Evolutionary conservation across 139 green algal genomes (phyloP).

Genomic region (Haematococcus sp.): DNA sequence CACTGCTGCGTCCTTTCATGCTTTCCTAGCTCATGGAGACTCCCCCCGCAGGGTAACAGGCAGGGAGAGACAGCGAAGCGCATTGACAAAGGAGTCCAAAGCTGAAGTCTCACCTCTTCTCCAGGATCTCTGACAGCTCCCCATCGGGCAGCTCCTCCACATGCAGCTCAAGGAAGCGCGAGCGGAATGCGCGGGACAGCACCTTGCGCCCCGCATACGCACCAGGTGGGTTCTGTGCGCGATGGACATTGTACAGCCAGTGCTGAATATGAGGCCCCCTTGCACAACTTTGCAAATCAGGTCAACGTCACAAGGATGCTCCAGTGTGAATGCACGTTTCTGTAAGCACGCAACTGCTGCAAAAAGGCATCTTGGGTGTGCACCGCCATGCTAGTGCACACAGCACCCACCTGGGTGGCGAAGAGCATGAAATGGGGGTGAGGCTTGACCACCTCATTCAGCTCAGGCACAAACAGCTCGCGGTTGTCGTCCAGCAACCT

Average conservation of each 20-base stretch:
- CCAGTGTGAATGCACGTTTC: no score
- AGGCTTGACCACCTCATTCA: conserved; percentile 88
- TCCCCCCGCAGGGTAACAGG: no score
- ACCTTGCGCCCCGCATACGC: conserved; percentile 82
- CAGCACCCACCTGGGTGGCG: conserved; percentile 72
- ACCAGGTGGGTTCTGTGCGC: conserved; percentile 89
- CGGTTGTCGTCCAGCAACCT: conserved; percentile 98
- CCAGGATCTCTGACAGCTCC: conserved; percentile 89
- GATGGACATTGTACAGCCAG: not conserved
- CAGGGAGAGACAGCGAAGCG: no score
- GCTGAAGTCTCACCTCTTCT: conserved; percentile 59
- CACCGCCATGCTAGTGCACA: no score
- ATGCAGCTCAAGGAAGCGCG: conserved; percentile 97
- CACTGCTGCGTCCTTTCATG: no score
- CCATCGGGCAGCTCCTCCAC: conserved; percentile 93
- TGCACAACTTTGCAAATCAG: no score
- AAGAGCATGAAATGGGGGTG: conserved; percentile 99
- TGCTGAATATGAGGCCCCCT: no score
- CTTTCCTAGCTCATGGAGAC: no score
- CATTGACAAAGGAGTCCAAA: no score
- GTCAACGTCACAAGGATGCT: no score
- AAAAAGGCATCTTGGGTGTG: no score
- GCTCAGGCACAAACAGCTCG: conserved; percentile 96
- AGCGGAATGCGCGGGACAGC: conserved; percentile 70
- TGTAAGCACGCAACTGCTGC: no score